phyloP scores from a whole-genome alignment of 345 rosid species.

The Citrus inodora region DNA sequence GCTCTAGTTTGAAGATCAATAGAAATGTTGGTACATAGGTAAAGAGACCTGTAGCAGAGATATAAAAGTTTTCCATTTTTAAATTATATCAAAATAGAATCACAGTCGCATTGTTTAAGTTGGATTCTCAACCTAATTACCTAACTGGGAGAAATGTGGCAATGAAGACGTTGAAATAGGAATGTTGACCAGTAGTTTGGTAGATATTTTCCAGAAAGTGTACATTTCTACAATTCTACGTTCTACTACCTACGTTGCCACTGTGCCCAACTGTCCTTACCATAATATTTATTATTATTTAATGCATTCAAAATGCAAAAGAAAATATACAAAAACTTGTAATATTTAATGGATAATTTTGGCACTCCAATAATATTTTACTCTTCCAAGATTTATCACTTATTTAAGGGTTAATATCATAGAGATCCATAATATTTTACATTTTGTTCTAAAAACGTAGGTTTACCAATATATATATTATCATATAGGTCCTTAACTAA shows the following conservation, averaged over 20 bases:
- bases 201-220: too few relatives aligned
- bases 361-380: background rate
- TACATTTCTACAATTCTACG: too few relatives aligned
- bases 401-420: background rate
- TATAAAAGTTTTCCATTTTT: background rate
- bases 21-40: background rate
- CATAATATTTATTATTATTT: too few relatives aligned
- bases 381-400: background rate
- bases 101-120: background rate
- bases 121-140: background rate
- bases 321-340: background rate
- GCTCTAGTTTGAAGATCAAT: slow-evolving; percentile 3
- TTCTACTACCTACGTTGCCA: background rate
- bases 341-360: background rate
- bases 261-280: background rate
- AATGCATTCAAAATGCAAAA: too few relatives aligned
- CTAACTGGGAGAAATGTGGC: background rate
- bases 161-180: background rate
- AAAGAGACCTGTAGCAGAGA: background rate
- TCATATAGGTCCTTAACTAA: too few relatives aligned
- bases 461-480: too few relatives aligned
- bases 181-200: background rate
- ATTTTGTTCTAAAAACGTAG: too few relatives aligned
- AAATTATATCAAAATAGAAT: too few relatives aligned
- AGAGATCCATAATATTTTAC: too few relatives aligned